Percentiles rank a stretch among this genome's conserved stretches.
phyloP scores from a whole-genome alignment of 2,329 filamentous ascomycete species.

The Byssoonygena ceratinophila region DNA sequence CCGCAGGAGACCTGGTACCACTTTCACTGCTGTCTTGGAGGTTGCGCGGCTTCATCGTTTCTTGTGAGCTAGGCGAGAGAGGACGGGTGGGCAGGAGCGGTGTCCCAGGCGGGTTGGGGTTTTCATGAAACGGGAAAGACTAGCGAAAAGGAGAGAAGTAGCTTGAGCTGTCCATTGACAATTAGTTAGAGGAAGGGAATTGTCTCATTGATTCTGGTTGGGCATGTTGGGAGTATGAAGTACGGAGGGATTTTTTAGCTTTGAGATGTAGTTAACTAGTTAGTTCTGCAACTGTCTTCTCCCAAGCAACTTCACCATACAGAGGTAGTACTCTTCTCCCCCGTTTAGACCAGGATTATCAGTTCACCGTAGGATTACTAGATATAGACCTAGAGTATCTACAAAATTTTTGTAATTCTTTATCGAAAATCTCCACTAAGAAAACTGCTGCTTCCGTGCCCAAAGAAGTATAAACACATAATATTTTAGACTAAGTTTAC shows the following conservation, averaged over 20 bases:
- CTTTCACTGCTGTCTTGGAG: neutral
- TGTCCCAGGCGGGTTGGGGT: neutral
- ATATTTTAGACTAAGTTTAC: constrained; percentile 7
- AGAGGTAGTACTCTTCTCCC: too few species aligned
- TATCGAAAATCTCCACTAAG: too few species aligned
- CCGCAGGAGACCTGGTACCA: neutral
- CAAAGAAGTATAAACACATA: constrained; percentile 1
- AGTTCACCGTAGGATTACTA: too few species aligned
- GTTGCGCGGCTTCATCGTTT: constrained; percentile 12
- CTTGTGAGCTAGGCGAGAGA: neutral
- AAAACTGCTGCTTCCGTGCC: too few species aligned
- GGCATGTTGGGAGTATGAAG: neutral
- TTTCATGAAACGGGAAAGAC: neutral
- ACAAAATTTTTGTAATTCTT: too few species aligned
- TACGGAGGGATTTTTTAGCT: neutral
- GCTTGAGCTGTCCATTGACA: constrained; percentile 1
- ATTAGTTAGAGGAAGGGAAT: neutral
- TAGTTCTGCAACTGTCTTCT: too few species aligned
- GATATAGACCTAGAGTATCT: too few species aligned
- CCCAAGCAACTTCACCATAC: too few species aligned
- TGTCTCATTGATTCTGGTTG: neutral
- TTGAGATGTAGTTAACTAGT: neutral
- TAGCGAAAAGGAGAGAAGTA: neutral
- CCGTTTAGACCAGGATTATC: too few species aligned
- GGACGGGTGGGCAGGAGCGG: neutral